Conservation (phyloP, 2,329 filamentous ascomycete species). For the Colletotrichum higginsianum region DNA sequence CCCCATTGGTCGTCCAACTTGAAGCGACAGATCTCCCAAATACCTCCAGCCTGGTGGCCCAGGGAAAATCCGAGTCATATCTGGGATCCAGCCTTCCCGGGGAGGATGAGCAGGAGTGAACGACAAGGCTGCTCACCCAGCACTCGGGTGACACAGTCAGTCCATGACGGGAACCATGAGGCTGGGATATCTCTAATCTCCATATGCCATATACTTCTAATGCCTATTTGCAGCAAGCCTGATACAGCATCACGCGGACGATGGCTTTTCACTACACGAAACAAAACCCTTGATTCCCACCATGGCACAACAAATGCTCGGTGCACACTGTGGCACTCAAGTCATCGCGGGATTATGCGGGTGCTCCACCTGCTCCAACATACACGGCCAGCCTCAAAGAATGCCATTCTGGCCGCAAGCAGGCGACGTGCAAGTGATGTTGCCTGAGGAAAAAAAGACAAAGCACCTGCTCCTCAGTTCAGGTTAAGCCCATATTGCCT, state of each 20-base stretch:
- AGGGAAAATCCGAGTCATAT: constrained; percentile 27
- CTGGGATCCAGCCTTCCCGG: constrained; percentile 35
- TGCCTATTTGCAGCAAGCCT: neutral
- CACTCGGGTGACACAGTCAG: neutral
- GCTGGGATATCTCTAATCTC: neutral
- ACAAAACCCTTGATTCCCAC: neutral
- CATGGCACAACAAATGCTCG: neutral
- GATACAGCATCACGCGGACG: constrained; percentile 6
- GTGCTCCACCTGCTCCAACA: neutral
- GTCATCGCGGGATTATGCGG: constrained; percentile 18
- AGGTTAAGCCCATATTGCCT: neutral
- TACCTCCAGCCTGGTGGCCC: constrained; percentile 2
- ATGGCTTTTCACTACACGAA: neutral
- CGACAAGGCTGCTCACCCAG: constrained; percentile 14
- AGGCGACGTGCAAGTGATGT: constrained; percentile 20
- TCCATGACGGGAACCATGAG: neutral
- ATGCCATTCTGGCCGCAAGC: constrained; percentile 4
- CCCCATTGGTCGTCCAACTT: constrained; percentile 14
- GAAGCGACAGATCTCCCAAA: constrained; percentile 35
- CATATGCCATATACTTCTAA: neutral
- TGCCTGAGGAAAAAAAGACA: constrained; percentile 7
- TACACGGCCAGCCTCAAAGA: neutral
- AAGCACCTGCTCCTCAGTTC: neutral
- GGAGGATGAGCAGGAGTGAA: neutral
- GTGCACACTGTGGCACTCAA: neutral